phyloP scores from a whole-genome alignment of 176 grass and related monocot genomes.

The Eleusine indica region DNA sequence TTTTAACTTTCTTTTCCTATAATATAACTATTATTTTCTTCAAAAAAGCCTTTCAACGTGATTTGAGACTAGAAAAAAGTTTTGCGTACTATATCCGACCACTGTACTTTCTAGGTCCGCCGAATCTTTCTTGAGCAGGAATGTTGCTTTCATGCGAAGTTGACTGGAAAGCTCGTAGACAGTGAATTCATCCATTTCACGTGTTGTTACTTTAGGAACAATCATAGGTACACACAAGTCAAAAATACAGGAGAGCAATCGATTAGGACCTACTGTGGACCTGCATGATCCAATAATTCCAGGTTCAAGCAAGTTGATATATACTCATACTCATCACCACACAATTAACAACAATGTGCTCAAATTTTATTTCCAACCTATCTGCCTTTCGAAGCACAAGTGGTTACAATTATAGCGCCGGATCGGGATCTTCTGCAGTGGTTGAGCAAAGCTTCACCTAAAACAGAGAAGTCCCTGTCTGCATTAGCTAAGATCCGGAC shows the following conservation, averaged over 20 bases:
- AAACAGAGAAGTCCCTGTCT: no score
- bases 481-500: no score
- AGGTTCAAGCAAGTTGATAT: neutral
- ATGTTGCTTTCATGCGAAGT: neutral
- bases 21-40: neutral
- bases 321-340: neutral
- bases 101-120: neutral
- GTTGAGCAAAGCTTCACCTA: no score
- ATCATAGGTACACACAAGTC: neutral
- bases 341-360: neutral
- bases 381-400: neutral
- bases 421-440: no score
- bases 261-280: neutral
- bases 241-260: neutral
- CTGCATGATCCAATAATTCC: neutral
- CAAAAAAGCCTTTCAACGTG: no score
- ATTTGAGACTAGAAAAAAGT: neutral
- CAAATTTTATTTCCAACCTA: neutral
- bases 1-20: neutral
- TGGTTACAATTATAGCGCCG: neutral
- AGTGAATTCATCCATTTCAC: no score
- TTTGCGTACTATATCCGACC: neutral
- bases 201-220: neutral
- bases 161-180: neutral
- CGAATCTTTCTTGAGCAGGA: neutral